Evolutionary conservation across 2,329 filamentous ascomycete genomes (phyloP).

Genomic region (Seiridium unicorne): DNA sequence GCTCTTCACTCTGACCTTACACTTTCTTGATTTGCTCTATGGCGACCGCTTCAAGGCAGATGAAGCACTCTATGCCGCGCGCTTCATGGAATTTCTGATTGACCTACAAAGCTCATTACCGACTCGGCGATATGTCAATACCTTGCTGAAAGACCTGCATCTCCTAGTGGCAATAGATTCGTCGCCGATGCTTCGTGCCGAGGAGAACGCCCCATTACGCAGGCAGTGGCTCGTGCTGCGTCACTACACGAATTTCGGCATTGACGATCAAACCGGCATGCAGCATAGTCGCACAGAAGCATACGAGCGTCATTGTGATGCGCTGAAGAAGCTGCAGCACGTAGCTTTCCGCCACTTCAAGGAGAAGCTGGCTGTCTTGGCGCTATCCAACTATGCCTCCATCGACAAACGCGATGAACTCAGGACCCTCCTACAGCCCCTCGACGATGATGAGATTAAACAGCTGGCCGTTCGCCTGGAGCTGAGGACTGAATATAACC

Average conservation of each 20-base stretch:
- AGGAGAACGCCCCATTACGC: constrained; percentile 73
- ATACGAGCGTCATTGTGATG: constrained; percentile 76
- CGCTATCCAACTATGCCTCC: constrained; percentile 87
- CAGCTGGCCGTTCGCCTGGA: constrained; percentile 69
- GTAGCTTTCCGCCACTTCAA: constrained; percentile 79
- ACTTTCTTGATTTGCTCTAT: constrained; percentile 78
- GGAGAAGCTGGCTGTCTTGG: constrained; percentile 85
- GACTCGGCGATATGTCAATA: constrained; percentile 90
- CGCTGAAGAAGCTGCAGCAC: constrained; percentile 76
- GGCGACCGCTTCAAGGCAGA: constrained; percentile 52
- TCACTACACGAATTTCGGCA: constrained; percentile 85
- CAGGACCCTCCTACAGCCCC: constrained; percentile 66
- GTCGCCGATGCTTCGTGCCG: constrained; percentile 74
- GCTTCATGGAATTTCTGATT: constrained; percentile 87
- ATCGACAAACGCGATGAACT: constrained; percentile 81
- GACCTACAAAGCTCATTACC: constrained; percentile 93
- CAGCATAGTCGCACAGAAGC: constrained; percentile 71
- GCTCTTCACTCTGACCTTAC: constrained; percentile 82
- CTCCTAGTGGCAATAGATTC: constrained; percentile 73
- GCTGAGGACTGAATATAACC: constrained; percentile 81
- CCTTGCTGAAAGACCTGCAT: constrained; percentile 82
- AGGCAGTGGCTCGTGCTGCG: constrained; percentile 78
- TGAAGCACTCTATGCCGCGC: constrained; percentile 79
- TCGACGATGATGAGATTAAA: constrained; percentile 73
- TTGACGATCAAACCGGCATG: constrained; percentile 85